phyloP scores from a whole-genome alignment of 306 rosid species.

The Elaeagnus macrophylla region DNA sequence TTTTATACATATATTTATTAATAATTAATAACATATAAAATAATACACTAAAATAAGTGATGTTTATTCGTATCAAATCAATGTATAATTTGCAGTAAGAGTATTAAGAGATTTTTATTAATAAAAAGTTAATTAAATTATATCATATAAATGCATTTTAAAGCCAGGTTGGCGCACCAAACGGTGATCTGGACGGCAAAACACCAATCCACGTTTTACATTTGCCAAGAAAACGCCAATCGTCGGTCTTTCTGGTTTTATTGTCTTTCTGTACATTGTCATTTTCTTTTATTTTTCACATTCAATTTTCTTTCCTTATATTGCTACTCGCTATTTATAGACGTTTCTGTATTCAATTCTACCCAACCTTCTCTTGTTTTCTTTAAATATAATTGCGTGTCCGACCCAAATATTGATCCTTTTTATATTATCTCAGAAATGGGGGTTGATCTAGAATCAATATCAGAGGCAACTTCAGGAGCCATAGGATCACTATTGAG shows the following conservation, averaged over 20 bases:
- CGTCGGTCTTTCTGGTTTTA: conserved; percentile 2
- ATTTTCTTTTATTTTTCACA: neutral
- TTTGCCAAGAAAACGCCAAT: conserved; percentile 18
- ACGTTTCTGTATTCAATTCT: neutral
- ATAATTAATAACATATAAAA: too few relatives aligned
- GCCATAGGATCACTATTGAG: conserved; percentile 90
- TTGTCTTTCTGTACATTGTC: neutral
- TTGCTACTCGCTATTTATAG: neutral
- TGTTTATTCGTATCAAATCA: too few relatives aligned
- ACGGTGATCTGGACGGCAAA: conserved; percentile 1
- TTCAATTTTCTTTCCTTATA: neutral
- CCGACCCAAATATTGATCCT: neutral
- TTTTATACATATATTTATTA: too few relatives aligned
- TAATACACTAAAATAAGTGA: too few relatives aligned
- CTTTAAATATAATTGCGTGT: neutral
- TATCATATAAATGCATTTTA: too few relatives aligned
- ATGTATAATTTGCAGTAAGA: too few relatives aligned
- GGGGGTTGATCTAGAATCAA: conserved; percentile 81
- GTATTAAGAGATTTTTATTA: too few relatives aligned
- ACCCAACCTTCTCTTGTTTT: neutral
- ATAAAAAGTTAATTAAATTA: too few relatives aligned
- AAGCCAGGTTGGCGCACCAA: too few relatives aligned
- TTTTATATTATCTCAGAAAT: conserved; percentile 14
- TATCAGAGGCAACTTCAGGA: conserved; percentile 96
- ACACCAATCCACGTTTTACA: conserved; percentile 14